phyloP scores from a whole-genome alignment of 495 filamentous ascomycete species.

The Podospora didyma region DNA sequence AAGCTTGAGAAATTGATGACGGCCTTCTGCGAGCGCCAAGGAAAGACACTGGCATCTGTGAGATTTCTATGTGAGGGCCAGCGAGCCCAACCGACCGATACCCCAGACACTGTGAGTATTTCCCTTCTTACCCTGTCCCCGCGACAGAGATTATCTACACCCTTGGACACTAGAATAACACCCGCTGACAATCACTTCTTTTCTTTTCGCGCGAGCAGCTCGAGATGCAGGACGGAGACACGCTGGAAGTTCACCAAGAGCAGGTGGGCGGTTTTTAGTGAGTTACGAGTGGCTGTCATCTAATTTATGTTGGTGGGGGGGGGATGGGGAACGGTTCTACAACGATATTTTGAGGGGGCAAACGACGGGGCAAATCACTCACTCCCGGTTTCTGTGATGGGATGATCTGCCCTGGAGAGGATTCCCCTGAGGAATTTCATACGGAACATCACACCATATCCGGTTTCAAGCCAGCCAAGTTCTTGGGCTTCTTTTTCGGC shows the following conservation, averaged over 20 bases:
- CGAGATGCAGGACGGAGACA: slow-evolving; percentile 96
- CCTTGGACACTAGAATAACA: neutral
- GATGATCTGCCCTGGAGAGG: too few relatives aligned
- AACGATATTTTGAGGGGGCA: too few relatives aligned
- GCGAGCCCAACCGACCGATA: slow-evolving; percentile 83
- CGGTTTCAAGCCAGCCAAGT: neutral
- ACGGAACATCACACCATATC: neutral
- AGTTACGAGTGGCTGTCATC: too few relatives aligned
- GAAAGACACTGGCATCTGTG: slow-evolving; percentile 77
- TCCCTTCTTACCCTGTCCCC: neutral
- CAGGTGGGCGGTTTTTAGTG: slow-evolving; percentile 73
- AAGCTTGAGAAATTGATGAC: slow-evolving; percentile 98
- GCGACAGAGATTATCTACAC: too few relatives aligned
- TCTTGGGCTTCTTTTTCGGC: neutral
- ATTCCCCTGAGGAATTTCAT: too few relatives aligned
- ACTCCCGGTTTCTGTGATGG: too few relatives aligned
- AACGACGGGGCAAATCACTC: too few relatives aligned
- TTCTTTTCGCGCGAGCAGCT: slow-evolving; percentile 54
- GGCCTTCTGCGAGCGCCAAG: slow-evolving; percentile 95
- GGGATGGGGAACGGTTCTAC: too few relatives aligned
- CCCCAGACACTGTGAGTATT: slow-evolving; percentile 79
- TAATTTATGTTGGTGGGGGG: too few relatives aligned
- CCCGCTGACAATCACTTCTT: slow-evolving; percentile 11
- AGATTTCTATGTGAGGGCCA: slow-evolving; percentile 95
- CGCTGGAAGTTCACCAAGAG: slow-evolving; percentile 96